Evolutionary conservation across 495 filamentous ascomycete genomes (phyloP).

Genomic region (Xylaria castorea): DNA sequence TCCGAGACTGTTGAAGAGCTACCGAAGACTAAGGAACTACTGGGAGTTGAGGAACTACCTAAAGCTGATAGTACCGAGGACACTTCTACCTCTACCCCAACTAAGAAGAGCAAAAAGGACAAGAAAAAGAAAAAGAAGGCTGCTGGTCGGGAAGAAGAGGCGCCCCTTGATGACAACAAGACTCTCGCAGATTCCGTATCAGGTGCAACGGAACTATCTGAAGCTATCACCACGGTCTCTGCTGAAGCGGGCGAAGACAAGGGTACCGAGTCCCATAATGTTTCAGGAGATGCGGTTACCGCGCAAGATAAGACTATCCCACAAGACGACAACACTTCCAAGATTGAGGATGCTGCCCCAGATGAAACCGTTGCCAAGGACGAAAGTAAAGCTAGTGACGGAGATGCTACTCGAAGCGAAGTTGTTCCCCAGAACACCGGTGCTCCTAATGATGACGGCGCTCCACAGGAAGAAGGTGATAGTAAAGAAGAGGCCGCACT

Average conservation of each 20-base stretch:
- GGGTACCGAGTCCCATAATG: background rate
- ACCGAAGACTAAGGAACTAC: background rate
- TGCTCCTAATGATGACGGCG: background rate
- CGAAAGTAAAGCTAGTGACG: conserved; percentile 20
- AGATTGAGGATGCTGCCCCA: background rate
- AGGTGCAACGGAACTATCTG: background rate
- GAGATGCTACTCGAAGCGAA: conserved; percentile 5
- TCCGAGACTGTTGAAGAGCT: background rate
- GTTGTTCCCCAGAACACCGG: background rate
- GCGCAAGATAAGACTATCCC: background rate
- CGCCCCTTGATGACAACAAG: background rate
- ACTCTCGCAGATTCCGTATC: background rate
- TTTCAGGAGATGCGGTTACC: background rate
- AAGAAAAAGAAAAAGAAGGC: conserved; percentile 36
- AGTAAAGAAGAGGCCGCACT: background rate
- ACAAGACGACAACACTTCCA: conserved; percentile 3
- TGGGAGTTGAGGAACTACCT: background rate
- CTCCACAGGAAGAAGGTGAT: background rate
- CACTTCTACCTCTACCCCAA: conserved; percentile 16
- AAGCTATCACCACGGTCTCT: background rate
- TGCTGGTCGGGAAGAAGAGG: conserved; percentile 9
- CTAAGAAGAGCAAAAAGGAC: conserved; percentile 41
- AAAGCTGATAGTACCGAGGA: conserved; percentile 5
- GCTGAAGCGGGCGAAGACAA: background rate
- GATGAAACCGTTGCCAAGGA: conserved; percentile 22